phyloP scores from a whole-genome alignment of 257 asterid genomes.

The Solanum arcanum region DNA sequence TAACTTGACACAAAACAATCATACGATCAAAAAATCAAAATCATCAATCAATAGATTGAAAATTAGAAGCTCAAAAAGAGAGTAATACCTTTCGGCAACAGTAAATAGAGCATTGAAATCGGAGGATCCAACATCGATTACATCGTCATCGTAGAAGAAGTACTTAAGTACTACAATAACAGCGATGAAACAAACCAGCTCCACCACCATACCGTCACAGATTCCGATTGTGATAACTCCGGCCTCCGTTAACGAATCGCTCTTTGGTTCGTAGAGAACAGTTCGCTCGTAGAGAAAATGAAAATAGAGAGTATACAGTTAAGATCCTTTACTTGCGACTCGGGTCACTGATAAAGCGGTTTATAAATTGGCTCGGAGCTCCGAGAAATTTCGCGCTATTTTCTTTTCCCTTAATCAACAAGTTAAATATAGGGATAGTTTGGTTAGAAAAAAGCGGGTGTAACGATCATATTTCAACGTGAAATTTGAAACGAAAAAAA shows the following conservation, averaged over 20 bases:
- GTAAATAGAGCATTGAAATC: conserved; percentile 53
- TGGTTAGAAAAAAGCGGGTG: neutral
- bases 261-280: neutral
- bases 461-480: too few species aligned
- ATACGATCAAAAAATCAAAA: neutral
- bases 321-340: neutral
- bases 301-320: neutral
- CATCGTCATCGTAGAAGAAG: conserved; percentile 56
- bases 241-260: neutral
- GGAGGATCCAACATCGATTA: conserved; percentile 38
- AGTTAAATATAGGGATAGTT: neutral
- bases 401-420: neutral
- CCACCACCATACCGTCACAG: conserved; percentile 46
- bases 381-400: neutral
- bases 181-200: conserved; percentile 39
- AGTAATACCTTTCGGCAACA: conserved; percentile 43
- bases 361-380: neutral
- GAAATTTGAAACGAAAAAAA: neutral
- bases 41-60: neutral
- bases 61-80: neutral
- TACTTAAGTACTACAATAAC: conserved; percentile 27
- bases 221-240: neutral
- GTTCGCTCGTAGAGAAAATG: neutral
- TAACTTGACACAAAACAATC: neutral
- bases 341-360: neutral